These are phyloP conservation scores for Aspergillus campestris DNA, from an alignment of 495 filamentous ascomycete species.

Conservation along the genomic window DNA sequence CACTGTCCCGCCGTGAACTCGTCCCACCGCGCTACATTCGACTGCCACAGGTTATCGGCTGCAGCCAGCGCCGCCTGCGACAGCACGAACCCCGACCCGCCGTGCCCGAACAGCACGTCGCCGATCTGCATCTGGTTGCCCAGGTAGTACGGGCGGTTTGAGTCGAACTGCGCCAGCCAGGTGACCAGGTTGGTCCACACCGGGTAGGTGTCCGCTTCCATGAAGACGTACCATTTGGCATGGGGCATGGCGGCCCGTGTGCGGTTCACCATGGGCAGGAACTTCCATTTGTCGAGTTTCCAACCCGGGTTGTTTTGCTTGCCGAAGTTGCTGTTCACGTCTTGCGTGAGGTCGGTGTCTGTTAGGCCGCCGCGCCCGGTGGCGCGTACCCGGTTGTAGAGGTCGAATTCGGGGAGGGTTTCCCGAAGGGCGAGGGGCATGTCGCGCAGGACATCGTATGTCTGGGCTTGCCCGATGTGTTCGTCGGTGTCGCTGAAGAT, in stretches of 20 bases:
- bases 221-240: slow-evolving; percentile 58
- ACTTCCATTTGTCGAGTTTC: slow-evolving; percentile 65
- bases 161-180: slow-evolving; percentile 46
- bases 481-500: slow-evolving; percentile 44
- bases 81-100: slow-evolving; percentile 56
- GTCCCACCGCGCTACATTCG: slow-evolving; percentile 20
- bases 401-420: slow-evolving; percentile 33
- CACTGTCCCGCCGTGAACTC: slow-evolving; percentile 21
- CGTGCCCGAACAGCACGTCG: slow-evolving; percentile 49
- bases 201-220: slow-evolving; percentile 60
- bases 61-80: slow-evolving; percentile 24
- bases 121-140: slow-evolving; percentile 44
- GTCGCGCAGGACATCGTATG: slow-evolving; percentile 38
- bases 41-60: slow-evolving; percentile 12
- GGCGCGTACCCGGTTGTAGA: slow-evolving; percentile 33
- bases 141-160: slow-evolving; percentile 42
- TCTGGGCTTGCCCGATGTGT: slow-evolving; percentile 27
- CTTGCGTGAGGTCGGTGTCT: slow-evolving; percentile 17
- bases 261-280: slow-evolving; percentile 54
- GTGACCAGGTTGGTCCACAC: slow-evolving; percentile 54
- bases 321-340: slow-evolving; percentile 24
- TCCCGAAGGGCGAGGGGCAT: slow-evolving; percentile 20
- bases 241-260: slow-evolving; percentile 42
- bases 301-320: slow-evolving; percentile 44
- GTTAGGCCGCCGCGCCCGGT: slow-evolving; percentile 26